Conservation (phyloP, 305 asterid species). For the Withania somnifera region DNA sequence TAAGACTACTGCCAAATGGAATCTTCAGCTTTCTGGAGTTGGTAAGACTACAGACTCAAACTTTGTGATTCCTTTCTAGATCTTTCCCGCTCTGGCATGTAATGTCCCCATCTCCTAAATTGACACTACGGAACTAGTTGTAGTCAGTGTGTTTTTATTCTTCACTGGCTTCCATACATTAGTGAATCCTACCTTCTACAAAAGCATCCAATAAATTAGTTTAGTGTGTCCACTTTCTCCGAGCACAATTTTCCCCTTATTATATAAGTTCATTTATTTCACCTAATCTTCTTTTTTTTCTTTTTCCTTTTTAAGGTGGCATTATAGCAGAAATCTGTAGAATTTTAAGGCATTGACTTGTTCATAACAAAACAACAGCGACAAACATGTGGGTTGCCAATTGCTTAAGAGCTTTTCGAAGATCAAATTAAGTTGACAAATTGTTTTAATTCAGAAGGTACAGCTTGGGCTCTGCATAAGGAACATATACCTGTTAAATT, state of each 20-base stretch:
- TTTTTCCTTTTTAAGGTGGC: background rate
- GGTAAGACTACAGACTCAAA: background rate
- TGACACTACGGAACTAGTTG: background rate
- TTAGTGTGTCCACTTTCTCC: background rate
- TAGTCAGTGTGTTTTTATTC: background rate
- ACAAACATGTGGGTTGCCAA: background rate
- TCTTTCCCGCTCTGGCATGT: background rate
- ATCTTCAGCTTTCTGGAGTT: background rate
- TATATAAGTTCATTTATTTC: background rate
- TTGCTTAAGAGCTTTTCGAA: background rate
- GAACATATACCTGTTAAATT: background rate
- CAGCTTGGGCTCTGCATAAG: background rate
- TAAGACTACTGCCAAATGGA: background rate
- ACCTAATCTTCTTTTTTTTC: background rate
- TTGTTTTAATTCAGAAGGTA: background rate
- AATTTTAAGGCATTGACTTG: background rate
- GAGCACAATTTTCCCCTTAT: background rate
- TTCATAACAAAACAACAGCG: background rate
- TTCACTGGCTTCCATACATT: background rate
- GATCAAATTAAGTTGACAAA: background rate
- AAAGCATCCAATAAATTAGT: background rate
- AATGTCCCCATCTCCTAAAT: background rate
- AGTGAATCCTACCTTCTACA: background rate
- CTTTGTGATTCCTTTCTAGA: background rate
- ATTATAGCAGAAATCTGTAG: background rate